Conservation (phyloP, 345 rosid species). For the Gossypium stocksii region DNA sequence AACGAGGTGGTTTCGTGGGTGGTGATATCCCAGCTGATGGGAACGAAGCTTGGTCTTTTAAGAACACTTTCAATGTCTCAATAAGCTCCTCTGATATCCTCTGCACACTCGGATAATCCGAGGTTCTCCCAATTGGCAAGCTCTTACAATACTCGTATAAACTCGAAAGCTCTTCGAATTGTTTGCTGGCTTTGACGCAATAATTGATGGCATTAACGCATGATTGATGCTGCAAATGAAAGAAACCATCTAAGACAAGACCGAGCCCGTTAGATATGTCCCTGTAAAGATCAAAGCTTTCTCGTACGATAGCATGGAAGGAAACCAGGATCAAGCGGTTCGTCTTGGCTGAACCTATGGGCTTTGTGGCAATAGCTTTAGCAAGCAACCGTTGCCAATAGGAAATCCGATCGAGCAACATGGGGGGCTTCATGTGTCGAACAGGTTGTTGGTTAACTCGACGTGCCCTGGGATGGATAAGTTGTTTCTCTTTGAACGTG, state of each 20-base stretch:
- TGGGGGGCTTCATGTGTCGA: constrained; percentile 3
- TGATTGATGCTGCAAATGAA: constrained; percentile 9
- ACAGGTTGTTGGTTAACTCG: not conserved
- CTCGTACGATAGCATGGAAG: not conserved
- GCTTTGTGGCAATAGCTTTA: not conserved
- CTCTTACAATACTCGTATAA: constrained; percentile 9
- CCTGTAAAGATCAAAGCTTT: constrained; percentile 32
- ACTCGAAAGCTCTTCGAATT: not conserved
- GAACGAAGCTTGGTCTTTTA: constrained; percentile 69
- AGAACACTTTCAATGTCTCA: constrained; percentile 68
- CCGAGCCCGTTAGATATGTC: constrained; percentile 49
- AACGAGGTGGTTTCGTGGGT: not conserved
- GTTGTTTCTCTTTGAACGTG: not conserved
- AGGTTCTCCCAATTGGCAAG: constrained; percentile 31
- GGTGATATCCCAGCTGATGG: constrained; percentile 25
- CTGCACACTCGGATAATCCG: constrained; percentile 77
- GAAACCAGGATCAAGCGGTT: constrained; percentile 46
- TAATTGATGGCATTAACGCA: not conserved
- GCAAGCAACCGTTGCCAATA: constrained; percentile 13
- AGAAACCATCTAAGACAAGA: constrained; percentile 6
- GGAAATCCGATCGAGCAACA: constrained; percentile 8
- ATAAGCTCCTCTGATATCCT: constrained; percentile 68
- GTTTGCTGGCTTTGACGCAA: not conserved
- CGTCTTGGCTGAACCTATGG: constrained; percentile 1
- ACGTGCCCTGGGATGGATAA: not conserved